phyloP scores from a whole-genome alignment of 208 protist genomes.

The Trypanosoma congolense region DNA sequence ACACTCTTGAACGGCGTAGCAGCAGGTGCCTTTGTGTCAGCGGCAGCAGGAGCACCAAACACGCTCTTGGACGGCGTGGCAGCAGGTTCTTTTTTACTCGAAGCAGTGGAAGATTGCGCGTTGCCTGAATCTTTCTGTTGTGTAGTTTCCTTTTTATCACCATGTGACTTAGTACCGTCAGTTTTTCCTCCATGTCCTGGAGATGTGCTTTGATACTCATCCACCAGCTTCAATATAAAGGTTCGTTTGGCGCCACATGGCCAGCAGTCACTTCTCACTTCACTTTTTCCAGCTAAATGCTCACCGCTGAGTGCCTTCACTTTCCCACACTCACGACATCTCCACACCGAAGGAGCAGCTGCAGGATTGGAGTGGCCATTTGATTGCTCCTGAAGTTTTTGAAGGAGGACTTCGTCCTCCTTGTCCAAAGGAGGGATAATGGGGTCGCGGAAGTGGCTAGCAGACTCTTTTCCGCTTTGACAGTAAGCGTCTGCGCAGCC shows the following conservation, averaged over 20 bases:
- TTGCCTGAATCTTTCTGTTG: too few species aligned
- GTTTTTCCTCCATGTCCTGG: too few species aligned
- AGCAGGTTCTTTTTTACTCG: too few species aligned
- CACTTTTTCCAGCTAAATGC: slow-evolving; percentile 43
- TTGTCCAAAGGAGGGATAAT: not conserved
- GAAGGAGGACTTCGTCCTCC: not conserved
- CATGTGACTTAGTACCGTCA: too few species aligned
- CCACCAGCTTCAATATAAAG: too few species aligned
- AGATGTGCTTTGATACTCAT: too few species aligned
- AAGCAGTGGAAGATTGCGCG: too few species aligned
- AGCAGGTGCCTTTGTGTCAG: too few species aligned
- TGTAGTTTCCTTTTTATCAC: too few species aligned
- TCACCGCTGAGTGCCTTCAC: slow-evolving; percentile 34
- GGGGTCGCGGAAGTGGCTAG: not conserved
- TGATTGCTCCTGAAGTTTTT: not conserved
- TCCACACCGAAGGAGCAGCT: slow-evolving; percentile 18
- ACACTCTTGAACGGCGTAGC: too few species aligned
- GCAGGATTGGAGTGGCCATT: not conserved
- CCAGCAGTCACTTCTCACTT: slow-evolving; percentile 55
- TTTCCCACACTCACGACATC: slow-evolving; percentile 37
- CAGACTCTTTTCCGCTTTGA: not conserved
- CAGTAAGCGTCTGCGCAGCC: not conserved
- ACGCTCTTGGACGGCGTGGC: too few species aligned
- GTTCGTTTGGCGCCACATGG: slow-evolving; percentile 42
- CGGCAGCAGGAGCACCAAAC: too few species aligned